phyloP scores from a whole-genome alignment of 495 filamentous ascomycete species.

The Xylaria intraflava region DNA sequence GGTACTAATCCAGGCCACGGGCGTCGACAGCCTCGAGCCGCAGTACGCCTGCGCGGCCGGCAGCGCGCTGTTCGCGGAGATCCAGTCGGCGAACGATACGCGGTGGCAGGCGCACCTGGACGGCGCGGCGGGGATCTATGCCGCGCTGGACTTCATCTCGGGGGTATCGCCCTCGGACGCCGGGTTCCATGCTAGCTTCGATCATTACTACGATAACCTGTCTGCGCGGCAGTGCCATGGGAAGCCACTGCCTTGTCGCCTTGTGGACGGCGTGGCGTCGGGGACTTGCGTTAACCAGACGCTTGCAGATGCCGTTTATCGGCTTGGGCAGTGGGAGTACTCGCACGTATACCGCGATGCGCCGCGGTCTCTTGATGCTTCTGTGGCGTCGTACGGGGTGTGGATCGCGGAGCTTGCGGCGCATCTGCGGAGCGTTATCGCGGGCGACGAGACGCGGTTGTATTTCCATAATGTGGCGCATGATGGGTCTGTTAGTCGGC shows the following conservation, averaged over 20 bases:
- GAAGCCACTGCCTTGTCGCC: slow-evolving; percentile 56
- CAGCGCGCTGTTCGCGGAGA: slow-evolving; percentile 36
- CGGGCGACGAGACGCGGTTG: slow-evolving; percentile 30
- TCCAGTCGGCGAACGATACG: slow-evolving; percentile 39
- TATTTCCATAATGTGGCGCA: slow-evolving; percentile 66
- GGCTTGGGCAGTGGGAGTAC: slow-evolving; percentile 66
- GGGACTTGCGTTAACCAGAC: slow-evolving; percentile 50
- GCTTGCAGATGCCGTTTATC: slow-evolving; percentile 55
- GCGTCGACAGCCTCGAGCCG: slow-evolving; percentile 59
- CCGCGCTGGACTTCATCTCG: slow-evolving; percentile 51
- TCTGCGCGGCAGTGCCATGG: slow-evolving; percentile 60
- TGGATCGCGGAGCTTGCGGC: slow-evolving; percentile 58
- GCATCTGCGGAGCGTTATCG: slow-evolving; percentile 46
- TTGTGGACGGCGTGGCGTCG: slow-evolving; percentile 24
- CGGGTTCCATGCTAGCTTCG: slow-evolving; percentile 56
- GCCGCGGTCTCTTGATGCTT: slow-evolving; percentile 47
- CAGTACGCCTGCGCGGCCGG: slow-evolving; percentile 51
- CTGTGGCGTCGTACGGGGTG: slow-evolving; percentile 50
- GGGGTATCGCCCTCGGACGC: slow-evolving; percentile 47
- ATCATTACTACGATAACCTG: slow-evolving; percentile 72
- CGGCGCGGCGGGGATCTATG: slow-evolving; percentile 44
- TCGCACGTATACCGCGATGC: slow-evolving; percentile 59
- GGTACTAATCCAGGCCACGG: slow-evolving; percentile 41
- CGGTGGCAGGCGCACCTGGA: slow-evolving; percentile 53
- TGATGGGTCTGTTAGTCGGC: slow-evolving; percentile 55